Evolutionary conservation across 1,284 basidiomycete species (phyloP), one percentile per base, ranked within the genome.

Genomic region (Peniophora sp.): DNA sequence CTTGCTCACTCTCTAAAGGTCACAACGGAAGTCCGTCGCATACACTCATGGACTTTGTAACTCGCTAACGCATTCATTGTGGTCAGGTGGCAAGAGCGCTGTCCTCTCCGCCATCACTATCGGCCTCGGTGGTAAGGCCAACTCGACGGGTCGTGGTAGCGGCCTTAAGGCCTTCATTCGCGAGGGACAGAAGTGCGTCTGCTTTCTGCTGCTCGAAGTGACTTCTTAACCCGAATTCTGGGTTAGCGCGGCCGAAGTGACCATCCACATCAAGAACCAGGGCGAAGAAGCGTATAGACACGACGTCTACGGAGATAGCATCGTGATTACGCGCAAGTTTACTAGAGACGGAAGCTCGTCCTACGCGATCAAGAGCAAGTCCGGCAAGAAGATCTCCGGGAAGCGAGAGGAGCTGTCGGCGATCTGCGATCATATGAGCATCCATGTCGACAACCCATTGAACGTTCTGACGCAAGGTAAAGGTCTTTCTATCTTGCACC

Each of bases 401-500:
- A 94, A 91, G 69, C 83, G 83, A 55, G 84, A 92, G 24, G 92
- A 97, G 62, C 70, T 99, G 20, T 78, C 89, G 37, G 79, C 85
- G 2, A 96, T 98, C 47, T 85, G 86, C 59, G 91, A 97, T 62
- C 88, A 94, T 60, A 95, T 96, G 83, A 92, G 92, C 62, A 93
- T 99, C 54, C 92, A 94, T 61, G 90, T 98, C 53, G 97, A 99
- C 64, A 97, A 97, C 61, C 95, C 95, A 0, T 83, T 98, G 78
- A 97, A 94, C 55, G 85, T 99, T 37, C 74, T 96, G 32, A 96
- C 92, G 1, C 94, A 97, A 75, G 92, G 91, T 76, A 64, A 6
- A 5, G 27, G 27, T 32, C 5, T 32, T 5, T 18, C 24, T 22
- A 17, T 14, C 42, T 35, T 52, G 36, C 41, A 22, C 48, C 75